Evolutionary conservation across 2,329 filamentous ascomycete genomes (phyloP).

Genomic region (Dryadomyces quercivorus): DNA sequence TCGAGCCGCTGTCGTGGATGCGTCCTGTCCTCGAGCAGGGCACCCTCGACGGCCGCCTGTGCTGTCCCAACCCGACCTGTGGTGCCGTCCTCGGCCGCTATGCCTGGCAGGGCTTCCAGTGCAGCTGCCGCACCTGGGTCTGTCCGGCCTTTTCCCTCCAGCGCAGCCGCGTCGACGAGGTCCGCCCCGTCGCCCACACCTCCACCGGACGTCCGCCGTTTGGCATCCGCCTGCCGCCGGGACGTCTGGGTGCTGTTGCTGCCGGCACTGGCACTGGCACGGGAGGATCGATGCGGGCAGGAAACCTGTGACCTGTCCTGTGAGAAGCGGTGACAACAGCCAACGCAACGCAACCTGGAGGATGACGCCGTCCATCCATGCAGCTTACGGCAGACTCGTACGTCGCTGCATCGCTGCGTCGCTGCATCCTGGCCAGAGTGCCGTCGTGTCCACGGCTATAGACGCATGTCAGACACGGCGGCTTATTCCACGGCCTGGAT

Average conservation of each 20-base stretch:
- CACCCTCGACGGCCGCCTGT: constrained; percentile 69
- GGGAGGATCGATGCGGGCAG: neutral
- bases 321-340: too few species aligned
- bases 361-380: neutral
- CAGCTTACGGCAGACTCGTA: neutral
- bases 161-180: constrained; percentile 70
- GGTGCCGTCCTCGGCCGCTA: constrained; percentile 80
- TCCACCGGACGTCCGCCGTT: constrained; percentile 17
- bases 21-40: constrained; percentile 67
- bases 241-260: neutral
- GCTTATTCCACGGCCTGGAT: neutral
- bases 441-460: neutral
- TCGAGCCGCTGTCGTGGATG: constrained; percentile 96
- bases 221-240: constrained; percentile 46
- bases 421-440: too few species aligned
- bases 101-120: constrained; percentile 90
- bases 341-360: neutral
- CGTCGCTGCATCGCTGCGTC: neutral
- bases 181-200: constrained; percentile 14
- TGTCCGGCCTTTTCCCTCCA: constrained; percentile 82
- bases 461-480: neutral
- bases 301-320: neutral
- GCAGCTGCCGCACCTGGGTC: constrained; percentile 83
- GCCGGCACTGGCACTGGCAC: too few species aligned
- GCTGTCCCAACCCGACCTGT: constrained; percentile 71